Percentiles rank a stretch among this genome's conserved stretches.
These are phyloP conservation scores for Colletotrichum sp. DNA, from an alignment of 2,329 filamentous ascomycete species.

Conservation along the genomic window DNA sequence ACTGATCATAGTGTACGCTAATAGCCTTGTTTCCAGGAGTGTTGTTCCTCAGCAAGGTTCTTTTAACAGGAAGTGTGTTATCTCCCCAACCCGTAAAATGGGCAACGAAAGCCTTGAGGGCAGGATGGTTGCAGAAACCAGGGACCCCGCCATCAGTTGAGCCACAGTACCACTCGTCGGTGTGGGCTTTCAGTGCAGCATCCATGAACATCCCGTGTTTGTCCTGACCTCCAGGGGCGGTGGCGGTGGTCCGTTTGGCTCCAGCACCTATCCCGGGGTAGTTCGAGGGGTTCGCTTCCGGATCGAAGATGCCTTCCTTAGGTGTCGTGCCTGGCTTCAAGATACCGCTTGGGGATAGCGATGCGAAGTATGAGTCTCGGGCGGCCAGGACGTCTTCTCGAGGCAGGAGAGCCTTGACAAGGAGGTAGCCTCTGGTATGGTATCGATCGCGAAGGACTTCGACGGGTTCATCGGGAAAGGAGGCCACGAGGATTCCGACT, in stretches of 20 bases:
- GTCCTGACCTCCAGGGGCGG: conserved; percentile 40
- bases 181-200: conserved; percentile 58
- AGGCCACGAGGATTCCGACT: conserved; percentile 45
- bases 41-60: conserved; percentile 61
- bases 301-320: conserved; percentile 25
- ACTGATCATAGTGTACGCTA: conserved; percentile 66
- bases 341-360: conserved; percentile 15
- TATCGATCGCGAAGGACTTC: conserved; percentile 9
- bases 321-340: conserved; percentile 15
- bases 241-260: conserved; percentile 47
- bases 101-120: conserved; percentile 52
- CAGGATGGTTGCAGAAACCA: conserved; percentile 56
- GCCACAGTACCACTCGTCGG: conserved; percentile 50
- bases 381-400: conserved; percentile 14
- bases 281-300: not conserved
- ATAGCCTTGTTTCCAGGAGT: conserved; percentile 61
- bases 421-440: conserved; percentile 8
- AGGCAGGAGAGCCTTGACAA: conserved; percentile 17
- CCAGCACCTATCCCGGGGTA: conserved; percentile 51
- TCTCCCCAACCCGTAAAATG: conserved; percentile 59
- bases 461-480: conserved; percentile 34
- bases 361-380: conserved; percentile 17
- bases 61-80: conserved; percentile 23
- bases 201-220: conserved; percentile 28
- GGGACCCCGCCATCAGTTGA: conserved; percentile 22